A percentile compares a stretch with the other conserved stretches of the same genome.
These are phyloP conservation scores for Candida boidinii DNA, from an alignment of 805 yeast species.

Conservation along the genomic window DNA sequence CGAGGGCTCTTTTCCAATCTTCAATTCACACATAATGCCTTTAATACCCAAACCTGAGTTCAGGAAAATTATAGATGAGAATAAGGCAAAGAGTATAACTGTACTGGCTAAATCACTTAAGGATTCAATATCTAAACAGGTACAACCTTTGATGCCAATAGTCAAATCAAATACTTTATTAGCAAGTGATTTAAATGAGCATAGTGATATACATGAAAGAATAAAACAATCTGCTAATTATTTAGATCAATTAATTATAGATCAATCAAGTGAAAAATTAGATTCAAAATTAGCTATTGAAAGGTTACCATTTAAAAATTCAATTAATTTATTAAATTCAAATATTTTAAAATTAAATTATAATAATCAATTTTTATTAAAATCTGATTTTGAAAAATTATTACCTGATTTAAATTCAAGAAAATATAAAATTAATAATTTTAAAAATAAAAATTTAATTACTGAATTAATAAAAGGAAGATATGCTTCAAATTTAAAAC, in stretches of 20 bases:
- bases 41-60: too few relatives aligned
- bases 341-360: conserved; percentile 31
- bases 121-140: too few relatives aligned
- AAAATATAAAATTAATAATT: conserved; percentile 15
- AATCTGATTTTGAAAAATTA: conserved; percentile 31
- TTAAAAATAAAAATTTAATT: conserved; percentile 9
- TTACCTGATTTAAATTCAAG: conserved; percentile 28
- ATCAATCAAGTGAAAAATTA: background rate
- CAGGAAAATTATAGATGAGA: too few relatives aligned
- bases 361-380: conserved; percentile 27
- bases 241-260: conserved; percentile 1
- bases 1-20: too few relatives aligned
- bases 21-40: too few relatives aligned
- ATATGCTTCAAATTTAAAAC: conserved; percentile 32
- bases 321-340: conserved; percentile 7
- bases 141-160: too few relatives aligned
- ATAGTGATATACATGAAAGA: too few relatives aligned
- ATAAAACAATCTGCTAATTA: conserved; percentile 1
- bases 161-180: too few relatives aligned
- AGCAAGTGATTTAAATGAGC: too few relatives aligned
- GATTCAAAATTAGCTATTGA: conserved; percentile 16
- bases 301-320: conserved; percentile 16
- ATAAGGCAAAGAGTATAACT: too few relatives aligned
- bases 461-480: conserved; percentile 42
- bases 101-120: too few relatives aligned